These are phyloP conservation scores for Silybum marianum DNA, from an alignment of 129 eudicot species.

Conservation along the genomic window DNA sequence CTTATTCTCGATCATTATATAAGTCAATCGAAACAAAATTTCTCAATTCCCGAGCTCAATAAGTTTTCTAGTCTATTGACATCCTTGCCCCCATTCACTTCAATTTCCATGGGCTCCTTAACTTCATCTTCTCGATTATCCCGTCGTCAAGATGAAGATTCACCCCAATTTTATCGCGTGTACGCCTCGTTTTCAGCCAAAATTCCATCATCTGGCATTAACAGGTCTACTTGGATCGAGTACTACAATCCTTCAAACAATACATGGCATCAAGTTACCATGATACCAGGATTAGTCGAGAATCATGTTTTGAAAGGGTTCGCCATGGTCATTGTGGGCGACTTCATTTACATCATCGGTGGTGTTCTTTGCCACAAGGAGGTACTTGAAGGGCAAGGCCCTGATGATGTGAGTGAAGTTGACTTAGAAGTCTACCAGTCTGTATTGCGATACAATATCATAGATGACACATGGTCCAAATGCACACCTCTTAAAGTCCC, in stretches of 20 bases:
- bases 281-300: conserved; percentile 47
- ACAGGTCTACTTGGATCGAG: conserved; percentile 53
- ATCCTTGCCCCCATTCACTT: conserved; percentile 19
- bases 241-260: conserved; percentile 51
- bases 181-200: conserved; percentile 60
- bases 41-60: conserved; percentile 13
- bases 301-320: conserved; percentile 49
- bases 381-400: background rate
- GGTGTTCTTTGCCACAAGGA: conserved; percentile 48
- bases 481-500: conserved; percentile 47
- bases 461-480: conserved; percentile 33
- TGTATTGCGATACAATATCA: conserved; percentile 41
- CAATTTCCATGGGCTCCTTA: conserved; percentile 55
- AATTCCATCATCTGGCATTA: conserved; percentile 19
- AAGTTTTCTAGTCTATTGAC: conserved; percentile 11
- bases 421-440: conserved; percentile 31
- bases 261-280: conserved; percentile 44
- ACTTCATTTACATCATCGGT: conserved; percentile 52
- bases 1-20: conserved; percentile 8
- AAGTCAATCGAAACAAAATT: background rate
- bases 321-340: conserved; percentile 53
- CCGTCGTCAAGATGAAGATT: conserved; percentile 19
- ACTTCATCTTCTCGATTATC: conserved; percentile 31
- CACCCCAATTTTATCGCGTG: conserved; percentile 40
- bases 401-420: conserved; percentile 6